Evolutionary conservation across 192 early-diverging fungal species (phyloP).

Genomic region (Kappamyces sp.): DNA sequence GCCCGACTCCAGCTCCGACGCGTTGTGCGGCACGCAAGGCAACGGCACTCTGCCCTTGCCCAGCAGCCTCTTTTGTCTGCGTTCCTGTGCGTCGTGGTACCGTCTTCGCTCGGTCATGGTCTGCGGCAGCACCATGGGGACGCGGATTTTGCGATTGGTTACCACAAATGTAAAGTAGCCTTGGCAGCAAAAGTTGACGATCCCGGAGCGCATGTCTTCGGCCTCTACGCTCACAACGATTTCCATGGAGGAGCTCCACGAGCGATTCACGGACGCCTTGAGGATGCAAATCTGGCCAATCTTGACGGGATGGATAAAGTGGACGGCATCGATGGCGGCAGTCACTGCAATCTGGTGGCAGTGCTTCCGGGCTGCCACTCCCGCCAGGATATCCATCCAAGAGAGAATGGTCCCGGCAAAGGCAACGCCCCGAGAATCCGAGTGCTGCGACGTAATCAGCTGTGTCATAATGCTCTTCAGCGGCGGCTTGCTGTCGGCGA

Average conservation of each 20-base stretch:
- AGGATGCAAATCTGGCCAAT: constrained; percentile 58
- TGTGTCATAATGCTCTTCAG: constrained; percentile 14
- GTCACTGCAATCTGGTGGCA: constrained; percentile 35
- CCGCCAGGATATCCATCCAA: constrained; percentile 65
- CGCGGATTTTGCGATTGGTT: constrained; percentile 21
- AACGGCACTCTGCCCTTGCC: background rate
- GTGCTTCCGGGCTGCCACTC: constrained; percentile 45
- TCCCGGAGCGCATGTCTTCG: constrained; percentile 54
- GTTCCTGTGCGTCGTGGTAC: constrained; percentile 51
- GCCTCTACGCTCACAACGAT: constrained; percentile 63
- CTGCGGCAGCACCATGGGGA: constrained; percentile 48
- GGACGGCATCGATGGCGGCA: constrained; percentile 61
- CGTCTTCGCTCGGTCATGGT: constrained; percentile 48
- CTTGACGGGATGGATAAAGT: constrained; percentile 59
- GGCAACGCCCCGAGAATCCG: constrained; percentile 36
- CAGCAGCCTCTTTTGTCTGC: constrained; percentile 24
- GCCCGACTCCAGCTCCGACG: constrained; percentile 13
- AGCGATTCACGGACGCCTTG: constrained; percentile 58
- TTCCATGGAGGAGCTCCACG: constrained; percentile 71
- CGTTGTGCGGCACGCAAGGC: background rate
- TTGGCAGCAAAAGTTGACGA: constrained; percentile 51
- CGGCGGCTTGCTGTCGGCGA: background rate
- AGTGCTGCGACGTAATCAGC: constrained; percentile 12
- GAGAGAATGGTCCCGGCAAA: constrained; percentile 51
- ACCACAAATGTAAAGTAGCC: constrained; percentile 66